Evolutionary conservation across 1,139 yeast genomes (phyloP).

Genomic region (Pichia sp.): DNA sequence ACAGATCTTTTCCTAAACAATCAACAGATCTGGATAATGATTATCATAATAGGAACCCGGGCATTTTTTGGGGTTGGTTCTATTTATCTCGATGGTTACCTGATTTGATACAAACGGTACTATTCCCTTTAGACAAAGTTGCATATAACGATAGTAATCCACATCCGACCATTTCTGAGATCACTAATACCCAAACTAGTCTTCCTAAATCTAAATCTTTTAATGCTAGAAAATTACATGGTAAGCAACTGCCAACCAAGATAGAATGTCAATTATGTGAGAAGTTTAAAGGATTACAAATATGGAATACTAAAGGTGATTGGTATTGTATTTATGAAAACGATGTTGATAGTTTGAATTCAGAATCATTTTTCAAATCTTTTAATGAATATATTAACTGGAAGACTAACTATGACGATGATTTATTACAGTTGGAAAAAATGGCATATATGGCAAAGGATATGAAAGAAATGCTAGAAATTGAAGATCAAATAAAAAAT

Average conservation of each 20-base stretch:
- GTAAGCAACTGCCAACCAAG: conserved; percentile 33
- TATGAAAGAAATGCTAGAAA: conserved; percentile 11
- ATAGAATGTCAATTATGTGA: conserved; percentile 31
- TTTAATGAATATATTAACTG: conserved; percentile 23
- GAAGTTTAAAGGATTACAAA: conserved; percentile 26
- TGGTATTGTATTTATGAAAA: conserved; percentile 31
- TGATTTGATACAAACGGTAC: conserved; percentile 22
- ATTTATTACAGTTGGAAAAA: conserved; percentile 16
- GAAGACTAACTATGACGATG: conserved; percentile 15
- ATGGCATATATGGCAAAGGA: conserved; percentile 15
- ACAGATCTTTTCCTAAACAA: conserved; percentile 33
- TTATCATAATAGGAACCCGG: conserved; percentile 29
- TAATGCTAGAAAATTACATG: conserved; percentile 25
- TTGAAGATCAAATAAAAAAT: conserved; percentile 13
- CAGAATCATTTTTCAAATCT: conserved; percentile 17
- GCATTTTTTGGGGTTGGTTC: conserved; percentile 28
- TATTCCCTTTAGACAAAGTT: conserved; percentile 30
- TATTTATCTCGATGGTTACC: conserved; percentile 36
- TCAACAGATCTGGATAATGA: conserved; percentile 34
- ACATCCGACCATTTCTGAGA: not conserved
- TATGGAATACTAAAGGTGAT: conserved; percentile 32
- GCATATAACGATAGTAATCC: not conserved
- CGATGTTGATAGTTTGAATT: conserved; percentile 20
- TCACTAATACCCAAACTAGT: not conserved
- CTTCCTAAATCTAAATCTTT: not conserved